Evolutionary conservation across 441 rosid species (phyloP), one percentile per base, ranked within the genome.

Genomic region (Manihot esculenta): DNA sequence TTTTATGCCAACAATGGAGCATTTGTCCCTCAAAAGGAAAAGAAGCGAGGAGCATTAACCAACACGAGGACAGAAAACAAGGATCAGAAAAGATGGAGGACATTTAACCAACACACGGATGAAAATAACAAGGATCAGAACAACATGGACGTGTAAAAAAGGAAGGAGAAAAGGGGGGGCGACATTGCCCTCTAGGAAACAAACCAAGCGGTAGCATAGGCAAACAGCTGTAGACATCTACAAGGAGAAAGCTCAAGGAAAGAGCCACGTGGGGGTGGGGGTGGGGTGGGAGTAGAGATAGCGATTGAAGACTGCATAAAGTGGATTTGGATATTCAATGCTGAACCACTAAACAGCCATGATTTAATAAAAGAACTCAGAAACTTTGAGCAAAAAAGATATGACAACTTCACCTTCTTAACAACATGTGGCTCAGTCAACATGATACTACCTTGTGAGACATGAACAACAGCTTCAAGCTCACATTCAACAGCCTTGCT

Each of bases 371-470:
- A 38, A 35, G 55, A 63, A 68, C 63, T 21, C 23, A n/a, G 27
- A 12, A n/a, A 27, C 47, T 24, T 6, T 2, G n/a, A 21, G 53
- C 13, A 26, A 13, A 30, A 60, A 69, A 54, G 26, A 44, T 33
- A 10, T 49, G 63, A 59, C 69, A 64, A 74, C 30, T 69, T 70
- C 75, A 94, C 99, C 97, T 84, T 83, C 76, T 75, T 77, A 79
- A 73, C 68, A 38, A 79, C 71, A 62, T 76, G 81, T 63, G 82
- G 87, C 56, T 87, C 88, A 70, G 76, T 72, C 73, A 64, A 68
- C 26, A 80, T 79, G 67, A 47, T 68, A 78, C 78, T 75, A 72
- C 81, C 85, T 38, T 59, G 85, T 70, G 78, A 66, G 58, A 72
- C 74, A 61, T 77, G 76, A 75, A 84, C 86, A 84, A 75, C 79